A percentile compares a stretch with the other conserved stretches of the same genome.
Conservation (phyloP, 331 rosid genomes). For the Pyrus hybrid region DNA sequence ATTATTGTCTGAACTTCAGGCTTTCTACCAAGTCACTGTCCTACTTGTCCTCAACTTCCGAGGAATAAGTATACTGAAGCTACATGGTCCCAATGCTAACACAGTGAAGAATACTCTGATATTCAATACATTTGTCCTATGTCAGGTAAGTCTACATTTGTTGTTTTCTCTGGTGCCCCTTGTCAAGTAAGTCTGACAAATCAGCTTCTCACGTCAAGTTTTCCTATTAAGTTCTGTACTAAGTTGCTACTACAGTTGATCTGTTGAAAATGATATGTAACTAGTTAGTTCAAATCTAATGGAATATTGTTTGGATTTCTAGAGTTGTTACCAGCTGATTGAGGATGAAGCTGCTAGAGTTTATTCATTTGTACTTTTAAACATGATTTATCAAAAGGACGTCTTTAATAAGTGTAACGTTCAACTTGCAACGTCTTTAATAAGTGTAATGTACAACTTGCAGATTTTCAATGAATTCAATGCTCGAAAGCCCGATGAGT, state of each 20-base stretch:
- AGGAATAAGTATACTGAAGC: slow-evolving; percentile 45
- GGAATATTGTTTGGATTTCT: not conserved
- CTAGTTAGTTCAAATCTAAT: not conserved
- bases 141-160: slow-evolving; percentile 45
- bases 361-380: not conserved
- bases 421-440: slow-evolving; percentile 10
- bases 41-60: slow-evolving; percentile 64
- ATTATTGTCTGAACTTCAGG: slow-evolving; percentile 32
- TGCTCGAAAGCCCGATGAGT: slow-evolving; percentile 79
- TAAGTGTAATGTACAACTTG: not conserved
- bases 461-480: slow-evolving; percentile 88
- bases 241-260: not conserved
- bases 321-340: not conserved
- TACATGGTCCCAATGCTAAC: slow-evolving; percentile 28
- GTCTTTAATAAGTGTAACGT: not conserved
- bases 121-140: slow-evolving; percentile 89
- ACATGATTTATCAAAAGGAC: no score
- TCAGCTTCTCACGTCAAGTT: not conserved
- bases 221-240: not conserved
- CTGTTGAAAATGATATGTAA: not conserved
- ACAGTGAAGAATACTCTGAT: slow-evolving; percentile 76
- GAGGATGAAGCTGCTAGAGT: not conserved
- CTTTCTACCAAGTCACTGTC: slow-evolving; percentile 70
- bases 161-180: not conserved
- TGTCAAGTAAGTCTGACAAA: no score